These are phyloP conservation scores for Neurospora sp. DNA, from an alignment of 495 filamentous ascomycete genomes.

Conservation along the genomic window DNA sequence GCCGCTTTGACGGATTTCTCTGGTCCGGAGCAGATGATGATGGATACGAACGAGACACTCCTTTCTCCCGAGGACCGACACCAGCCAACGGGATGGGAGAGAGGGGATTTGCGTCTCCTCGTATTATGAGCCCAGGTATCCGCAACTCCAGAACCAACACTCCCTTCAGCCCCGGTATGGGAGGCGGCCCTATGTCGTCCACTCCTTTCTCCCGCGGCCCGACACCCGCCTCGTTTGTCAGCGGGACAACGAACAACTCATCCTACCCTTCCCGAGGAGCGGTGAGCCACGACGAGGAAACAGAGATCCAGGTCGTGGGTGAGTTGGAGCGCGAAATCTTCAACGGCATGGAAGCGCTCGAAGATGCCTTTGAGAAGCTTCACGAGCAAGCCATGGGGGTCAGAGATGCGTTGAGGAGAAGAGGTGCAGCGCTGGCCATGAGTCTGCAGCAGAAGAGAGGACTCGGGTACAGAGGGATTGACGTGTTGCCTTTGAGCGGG, in stretches of 20 bases:
- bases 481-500: conserved; percentile 32
- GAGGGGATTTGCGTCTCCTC: conserved; percentile 23
- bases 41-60: conserved; percentile 14
- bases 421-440: conserved; percentile 67
- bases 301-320: conserved; percentile 78
- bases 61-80: conserved; percentile 43
- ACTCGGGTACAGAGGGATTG: conserved; percentile 22
- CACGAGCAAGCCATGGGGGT: conserved; percentile 77
- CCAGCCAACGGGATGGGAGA: conserved; percentile 26
- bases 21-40: conserved; percentile 81
- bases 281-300: conserved; percentile 87
- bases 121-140: conserved; percentile 19
- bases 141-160: conserved; percentile 26
- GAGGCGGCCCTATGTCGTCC: not conserved
- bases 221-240: conserved; percentile 39
- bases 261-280: conserved; percentile 28
- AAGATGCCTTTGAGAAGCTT: conserved; percentile 89
- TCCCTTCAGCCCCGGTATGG: conserved; percentile 9
- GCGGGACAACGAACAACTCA: conserved; percentile 28
- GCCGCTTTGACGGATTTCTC: conserved; percentile 93
- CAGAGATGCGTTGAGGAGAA: conserved; percentile 65
- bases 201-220: conserved; percentile 26
- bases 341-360: conserved; percentile 83
- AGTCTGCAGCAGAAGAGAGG: conserved; percentile 62
- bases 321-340: conserved; percentile 92